These are phyloP conservation scores for Hymenoscyphus repandus DNA, from an alignment of 2,329 filamentous ascomycete species.

Conservation along the genomic window DNA sequence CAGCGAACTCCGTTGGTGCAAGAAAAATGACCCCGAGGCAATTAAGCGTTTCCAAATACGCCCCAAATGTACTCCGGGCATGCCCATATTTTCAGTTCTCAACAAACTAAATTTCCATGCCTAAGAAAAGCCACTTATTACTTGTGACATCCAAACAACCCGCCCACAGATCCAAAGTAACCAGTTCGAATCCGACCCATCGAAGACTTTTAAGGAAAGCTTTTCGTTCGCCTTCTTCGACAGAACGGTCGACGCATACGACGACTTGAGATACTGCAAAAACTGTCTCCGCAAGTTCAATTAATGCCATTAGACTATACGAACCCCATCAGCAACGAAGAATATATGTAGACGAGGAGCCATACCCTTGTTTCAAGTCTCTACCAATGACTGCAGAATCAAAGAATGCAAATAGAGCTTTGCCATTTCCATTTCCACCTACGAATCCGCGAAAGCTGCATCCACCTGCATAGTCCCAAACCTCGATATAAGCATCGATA, in stretches of 20 bases:
- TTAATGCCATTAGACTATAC: constrained; percentile 75
- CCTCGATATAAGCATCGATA: constrained; percentile 32
- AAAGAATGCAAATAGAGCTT: constrained; percentile 83
- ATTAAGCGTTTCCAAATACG: not conserved
- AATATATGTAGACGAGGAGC: constrained; percentile 17
- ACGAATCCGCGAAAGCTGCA: constrained; percentile 84
- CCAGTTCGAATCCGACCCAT: constrained; percentile 88
- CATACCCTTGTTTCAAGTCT: constrained; percentile 84
- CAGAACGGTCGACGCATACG: constrained; percentile 71
- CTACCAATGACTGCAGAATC: constrained; percentile 65
- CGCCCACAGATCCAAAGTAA: constrained; percentile 73
- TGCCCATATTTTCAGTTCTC: not conserved
- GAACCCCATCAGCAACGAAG: constrained; percentile 27
- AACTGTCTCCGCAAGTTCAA: constrained; percentile 76
- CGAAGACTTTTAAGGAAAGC: constrained; percentile 75
- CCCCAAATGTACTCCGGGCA: not conserved
- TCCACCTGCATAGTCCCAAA: constrained; percentile 71
- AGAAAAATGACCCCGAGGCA: no score
- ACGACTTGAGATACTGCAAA: constrained; percentile 74
- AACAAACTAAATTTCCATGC: constrained; percentile 67
- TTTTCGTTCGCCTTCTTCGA: constrained; percentile 56
- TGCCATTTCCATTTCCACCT: constrained; percentile 62
- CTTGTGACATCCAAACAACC: constrained; percentile 62
- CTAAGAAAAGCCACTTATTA: constrained; percentile 77
- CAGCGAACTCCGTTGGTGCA: no score